phyloP scores from a whole-genome alignment of 768 basidiomycete species.

The Tulasnella sp. region DNA sequence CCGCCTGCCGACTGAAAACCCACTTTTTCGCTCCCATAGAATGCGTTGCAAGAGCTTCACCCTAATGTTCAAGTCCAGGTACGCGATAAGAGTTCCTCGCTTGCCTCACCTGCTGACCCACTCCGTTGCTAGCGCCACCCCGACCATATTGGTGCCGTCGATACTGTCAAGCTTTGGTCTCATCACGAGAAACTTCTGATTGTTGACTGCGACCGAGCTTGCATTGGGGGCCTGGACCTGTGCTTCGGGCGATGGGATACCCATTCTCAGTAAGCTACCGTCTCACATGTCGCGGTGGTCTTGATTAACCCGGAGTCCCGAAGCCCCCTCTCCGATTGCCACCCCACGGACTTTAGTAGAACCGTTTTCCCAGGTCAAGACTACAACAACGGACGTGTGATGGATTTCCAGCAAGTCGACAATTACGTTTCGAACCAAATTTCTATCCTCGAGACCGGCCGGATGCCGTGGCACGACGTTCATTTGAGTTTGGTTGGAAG shows the following conservation, averaged over 20 bases:
- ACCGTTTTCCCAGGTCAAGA: constrained; percentile 92
- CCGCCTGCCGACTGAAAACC: not conserved
- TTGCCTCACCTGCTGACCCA: not conserved
- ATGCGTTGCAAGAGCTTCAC: constrained; percentile 44
- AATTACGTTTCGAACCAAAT: constrained; percentile 69
- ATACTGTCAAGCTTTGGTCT: constrained; percentile 71
- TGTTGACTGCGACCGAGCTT: constrained; percentile 25
- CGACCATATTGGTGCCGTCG: constrained; percentile 28
- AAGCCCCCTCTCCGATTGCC: constrained; percentile 80
- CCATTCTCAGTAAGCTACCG: constrained; percentile 51
- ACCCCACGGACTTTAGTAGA: constrained; percentile 74
- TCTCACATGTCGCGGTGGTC: not conserved
- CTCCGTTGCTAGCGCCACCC: constrained; percentile 31
- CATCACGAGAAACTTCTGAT: constrained; percentile 74
- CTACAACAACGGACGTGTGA: constrained; percentile 83
- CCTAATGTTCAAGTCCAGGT: constrained; percentile 42
- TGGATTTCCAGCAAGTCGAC: constrained; percentile 77
- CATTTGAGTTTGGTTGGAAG: constrained; percentile 76
- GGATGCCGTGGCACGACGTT: constrained; percentile 97
- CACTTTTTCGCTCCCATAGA: constrained; percentile 28
- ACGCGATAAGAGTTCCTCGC: not conserved
- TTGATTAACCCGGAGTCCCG: not conserved
- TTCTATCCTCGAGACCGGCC: constrained; percentile 59
- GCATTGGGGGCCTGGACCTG: constrained; percentile 87
- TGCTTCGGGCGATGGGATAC: constrained; percentile 99